Evolutionary conservation across 805 yeast genomes (phyloP).

Genomic region (Pichia membranifaciens): DNA sequence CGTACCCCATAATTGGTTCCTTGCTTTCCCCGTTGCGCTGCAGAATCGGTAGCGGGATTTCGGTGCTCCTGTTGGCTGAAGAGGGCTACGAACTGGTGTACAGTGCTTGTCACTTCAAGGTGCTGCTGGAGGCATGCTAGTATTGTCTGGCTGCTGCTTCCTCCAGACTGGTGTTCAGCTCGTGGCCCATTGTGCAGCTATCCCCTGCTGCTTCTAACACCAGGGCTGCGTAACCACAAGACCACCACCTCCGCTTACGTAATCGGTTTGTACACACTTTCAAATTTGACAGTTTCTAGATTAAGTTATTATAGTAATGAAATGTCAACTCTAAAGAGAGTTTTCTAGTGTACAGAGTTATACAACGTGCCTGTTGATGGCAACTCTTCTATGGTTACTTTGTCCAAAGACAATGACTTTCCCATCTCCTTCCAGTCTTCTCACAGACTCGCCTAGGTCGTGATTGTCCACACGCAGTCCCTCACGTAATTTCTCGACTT

Average conservation of each 20-base stretch:
- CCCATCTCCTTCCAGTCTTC: constrained; percentile 66
- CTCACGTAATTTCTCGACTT: constrained; percentile 39
- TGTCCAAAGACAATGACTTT: constrained; percentile 65
- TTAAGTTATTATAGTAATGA: too few relatives aligned
- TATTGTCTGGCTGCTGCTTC: too few relatives aligned
- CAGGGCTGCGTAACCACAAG: background rate
- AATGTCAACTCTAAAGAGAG: too few relatives aligned
- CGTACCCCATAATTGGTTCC: background rate
- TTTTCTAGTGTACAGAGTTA: constrained; percentile 1
- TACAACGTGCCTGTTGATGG: constrained; percentile 20
- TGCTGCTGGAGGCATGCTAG: too few relatives aligned
- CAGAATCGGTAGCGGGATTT: too few relatives aligned
- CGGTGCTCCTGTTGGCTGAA: background rate
- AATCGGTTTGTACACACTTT: background rate
- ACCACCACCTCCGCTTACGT: background rate
- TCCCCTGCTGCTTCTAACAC: too few relatives aligned
- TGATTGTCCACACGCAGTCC: constrained; percentile 58
- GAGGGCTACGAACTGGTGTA: too few relatives aligned
- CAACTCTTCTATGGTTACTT: constrained; percentile 58
- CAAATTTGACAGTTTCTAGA: background rate
- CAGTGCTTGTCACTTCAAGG: too few relatives aligned
- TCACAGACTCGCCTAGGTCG: constrained; percentile 63
- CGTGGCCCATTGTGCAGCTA: too few relatives aligned
- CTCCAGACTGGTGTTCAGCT: too few relatives aligned
- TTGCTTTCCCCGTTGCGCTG: background rate